Evolutionary conservation across 257 asterid species (phyloP).

Genomic region (Misopates orontium): DNA sequence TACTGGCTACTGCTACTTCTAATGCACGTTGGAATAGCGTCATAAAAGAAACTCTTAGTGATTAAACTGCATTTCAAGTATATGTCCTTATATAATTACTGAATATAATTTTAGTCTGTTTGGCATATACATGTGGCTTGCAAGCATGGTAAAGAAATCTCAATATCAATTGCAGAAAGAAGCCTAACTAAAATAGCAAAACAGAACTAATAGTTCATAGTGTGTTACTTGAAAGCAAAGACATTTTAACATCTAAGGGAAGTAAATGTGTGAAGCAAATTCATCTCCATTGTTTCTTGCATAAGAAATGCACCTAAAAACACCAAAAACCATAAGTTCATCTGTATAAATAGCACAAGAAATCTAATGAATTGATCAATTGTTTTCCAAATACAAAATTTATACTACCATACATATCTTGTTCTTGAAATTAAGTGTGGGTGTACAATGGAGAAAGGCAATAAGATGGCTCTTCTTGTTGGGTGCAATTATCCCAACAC

Average conservation of each 20-base stretch:
- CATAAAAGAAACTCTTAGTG: no score
- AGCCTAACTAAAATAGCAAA: no score
- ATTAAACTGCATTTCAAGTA: no score
- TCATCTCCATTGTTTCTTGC: not conserved
- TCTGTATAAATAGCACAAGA: slow-evolving; percentile 27
- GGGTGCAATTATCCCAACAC: slow-evolving; percentile 90
- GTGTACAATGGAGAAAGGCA: slow-evolving; percentile 44
- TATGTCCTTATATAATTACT: no score
- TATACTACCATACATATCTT: not conserved
- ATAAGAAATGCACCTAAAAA: not conserved
- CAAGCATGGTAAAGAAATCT: no score
- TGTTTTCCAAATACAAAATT: not conserved
- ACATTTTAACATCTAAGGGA: slow-evolving; percentile 5
- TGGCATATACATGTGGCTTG: no score
- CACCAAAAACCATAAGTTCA: slow-evolving; percentile 19
- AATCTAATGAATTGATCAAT: slow-evolving; percentile 20
- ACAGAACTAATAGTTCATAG: no score
- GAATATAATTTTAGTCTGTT: no score
- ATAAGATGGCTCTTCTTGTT: slow-evolving; percentile 68
- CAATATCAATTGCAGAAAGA: no score
- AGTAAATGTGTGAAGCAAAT: slow-evolving; percentile 22
- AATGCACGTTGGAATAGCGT: no score
- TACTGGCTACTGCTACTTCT: no score
- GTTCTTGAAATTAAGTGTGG: not conserved
- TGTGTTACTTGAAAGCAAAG: slow-evolving; percentile 28